phyloP scores from a whole-genome alignment of 768 basidiomycete genomes.

The Gautieria morchelliformis region DNA sequence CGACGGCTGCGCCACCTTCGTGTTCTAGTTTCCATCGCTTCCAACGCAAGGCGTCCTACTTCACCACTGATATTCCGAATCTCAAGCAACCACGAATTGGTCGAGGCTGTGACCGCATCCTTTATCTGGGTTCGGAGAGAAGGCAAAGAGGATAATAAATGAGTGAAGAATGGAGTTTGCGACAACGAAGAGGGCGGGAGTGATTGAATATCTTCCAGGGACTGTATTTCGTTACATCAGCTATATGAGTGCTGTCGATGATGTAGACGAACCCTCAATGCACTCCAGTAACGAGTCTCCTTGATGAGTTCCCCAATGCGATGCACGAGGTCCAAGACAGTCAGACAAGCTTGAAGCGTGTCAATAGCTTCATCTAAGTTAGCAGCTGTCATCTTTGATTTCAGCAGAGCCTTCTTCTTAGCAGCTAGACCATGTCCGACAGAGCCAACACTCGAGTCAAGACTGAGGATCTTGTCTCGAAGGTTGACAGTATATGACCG shows the following conservation, averaged over 20 bases:
- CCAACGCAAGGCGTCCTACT: conserved; percentile 80
- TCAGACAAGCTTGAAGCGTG: conserved; percentile 84
- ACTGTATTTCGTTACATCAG: conserved; percentile 41
- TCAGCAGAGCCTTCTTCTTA: conserved; percentile 85
- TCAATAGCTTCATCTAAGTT: conserved; percentile 97
- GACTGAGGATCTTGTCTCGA: conserved; percentile 79
- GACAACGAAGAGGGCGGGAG: conserved; percentile 84
- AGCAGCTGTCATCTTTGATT: conserved; percentile 85
- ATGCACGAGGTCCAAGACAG: conserved; percentile 86
- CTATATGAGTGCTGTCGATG: conserved; percentile 8
- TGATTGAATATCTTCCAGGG: conserved; percentile 88
- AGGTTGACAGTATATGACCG: conserved; percentile 94
- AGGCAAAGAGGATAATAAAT: conserved; percentile 85
- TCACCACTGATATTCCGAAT: conserved; percentile 81
- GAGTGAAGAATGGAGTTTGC: conserved; percentile 87
- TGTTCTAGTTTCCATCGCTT: conserved; percentile 78
- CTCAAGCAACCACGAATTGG: conserved; percentile 95
- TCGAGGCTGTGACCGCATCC: conserved; percentile 86
- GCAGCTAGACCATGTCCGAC: conserved; percentile 82
- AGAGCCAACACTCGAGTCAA: conserved; percentile 83
- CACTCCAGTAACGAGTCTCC: conserved; percentile 94
- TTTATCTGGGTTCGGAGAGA: conserved; percentile 84
- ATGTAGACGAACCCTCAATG: conserved; percentile 64
- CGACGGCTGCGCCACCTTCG: conserved; percentile 75
- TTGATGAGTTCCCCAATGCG: conserved; percentile 89